phyloP scores from a whole-genome alignment of 352 stramenopile genomes.

The Phytophthora colocasiae region DNA sequence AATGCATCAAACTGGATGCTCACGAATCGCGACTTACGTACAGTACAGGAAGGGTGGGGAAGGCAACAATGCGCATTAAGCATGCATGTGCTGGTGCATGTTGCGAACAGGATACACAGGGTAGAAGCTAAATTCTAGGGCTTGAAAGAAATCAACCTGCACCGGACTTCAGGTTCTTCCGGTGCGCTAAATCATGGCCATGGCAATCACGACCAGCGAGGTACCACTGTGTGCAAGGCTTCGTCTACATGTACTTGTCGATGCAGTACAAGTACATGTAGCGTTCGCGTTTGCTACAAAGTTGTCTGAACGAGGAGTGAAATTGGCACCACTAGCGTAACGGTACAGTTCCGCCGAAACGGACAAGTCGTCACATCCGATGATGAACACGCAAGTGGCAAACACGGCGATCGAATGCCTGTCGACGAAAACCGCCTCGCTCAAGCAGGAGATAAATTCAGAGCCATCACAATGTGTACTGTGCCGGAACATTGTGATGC shows the following conservation, averaged over 20 bases:
- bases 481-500: no score
- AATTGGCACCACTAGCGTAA: no score
- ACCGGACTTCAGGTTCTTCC: background rate
- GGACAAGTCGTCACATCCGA: conserved; percentile 2
- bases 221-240: background rate
- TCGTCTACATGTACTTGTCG: background rate
- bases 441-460: background rate
- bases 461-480: background rate
- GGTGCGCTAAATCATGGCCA: no score
- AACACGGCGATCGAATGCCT: conserved; percentile 17
- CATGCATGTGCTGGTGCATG: no score
- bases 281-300: background rate
- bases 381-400: conserved; percentile 10
- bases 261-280: background rate
- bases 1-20: no score
- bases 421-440: conserved; percentile 14
- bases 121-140: background rate
- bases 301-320: no score
- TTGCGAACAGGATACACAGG: background rate
- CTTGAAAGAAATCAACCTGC: background rate
- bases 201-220: background rate
- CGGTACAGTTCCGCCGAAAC: no score
- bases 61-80: background rate
- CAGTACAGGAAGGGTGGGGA: no score
- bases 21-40: no score